Evolutionary conservation across 208 protist species (phyloP).

Genomic region (Leishmania arabica): DNA sequence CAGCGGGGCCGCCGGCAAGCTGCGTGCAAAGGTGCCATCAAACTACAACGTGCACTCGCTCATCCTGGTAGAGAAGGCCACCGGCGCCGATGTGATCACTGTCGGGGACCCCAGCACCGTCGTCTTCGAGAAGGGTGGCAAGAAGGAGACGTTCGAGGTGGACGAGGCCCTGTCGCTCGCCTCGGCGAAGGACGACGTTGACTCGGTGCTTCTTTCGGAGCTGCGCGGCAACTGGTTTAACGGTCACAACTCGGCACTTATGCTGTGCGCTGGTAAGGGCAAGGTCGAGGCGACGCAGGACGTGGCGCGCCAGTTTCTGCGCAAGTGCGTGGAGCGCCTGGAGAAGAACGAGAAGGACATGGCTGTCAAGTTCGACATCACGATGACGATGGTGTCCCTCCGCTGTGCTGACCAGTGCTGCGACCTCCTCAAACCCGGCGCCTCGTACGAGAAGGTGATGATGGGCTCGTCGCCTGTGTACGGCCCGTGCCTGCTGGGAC

Average conservation of each 20-base stretch:
- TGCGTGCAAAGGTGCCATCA: constrained; percentile 54
- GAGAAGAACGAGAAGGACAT: constrained; percentile 61
- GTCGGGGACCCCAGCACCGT: constrained; percentile 63
- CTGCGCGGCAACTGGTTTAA: constrained; percentile 76
- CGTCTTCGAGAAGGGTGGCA: constrained; percentile 56
- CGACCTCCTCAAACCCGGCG: constrained; percentile 58
- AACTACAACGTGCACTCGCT: constrained; percentile 85
- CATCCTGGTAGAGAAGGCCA: constrained; percentile 49
- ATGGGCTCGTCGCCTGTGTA: constrained; percentile 74
- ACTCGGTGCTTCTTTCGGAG: constrained; percentile 73
- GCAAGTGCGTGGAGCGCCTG: constrained; percentile 47
- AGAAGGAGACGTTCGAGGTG: constrained; percentile 73
- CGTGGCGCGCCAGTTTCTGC: constrained; percentile 46
- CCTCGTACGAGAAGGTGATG: constrained; percentile 42
- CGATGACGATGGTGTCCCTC: constrained; percentile 59
- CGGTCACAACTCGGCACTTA: constrained; percentile 69
- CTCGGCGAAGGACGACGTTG: constrained; percentile 38
- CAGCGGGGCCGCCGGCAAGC: constrained; percentile 22
- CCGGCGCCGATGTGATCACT: constrained; percentile 15
- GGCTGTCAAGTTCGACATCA: constrained; percentile 60
- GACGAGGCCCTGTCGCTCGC: constrained; percentile 62
- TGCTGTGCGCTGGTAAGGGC: constrained; percentile 55
- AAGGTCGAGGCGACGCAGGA: constrained; percentile 36
- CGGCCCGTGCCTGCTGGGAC: constrained; percentile 69
- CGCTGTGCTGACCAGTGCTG: constrained; percentile 51